Evolutionary conservation across 1,284 basidiomycete species (phyloP).

Genomic region (Apiotrichum gamsii): DNA sequence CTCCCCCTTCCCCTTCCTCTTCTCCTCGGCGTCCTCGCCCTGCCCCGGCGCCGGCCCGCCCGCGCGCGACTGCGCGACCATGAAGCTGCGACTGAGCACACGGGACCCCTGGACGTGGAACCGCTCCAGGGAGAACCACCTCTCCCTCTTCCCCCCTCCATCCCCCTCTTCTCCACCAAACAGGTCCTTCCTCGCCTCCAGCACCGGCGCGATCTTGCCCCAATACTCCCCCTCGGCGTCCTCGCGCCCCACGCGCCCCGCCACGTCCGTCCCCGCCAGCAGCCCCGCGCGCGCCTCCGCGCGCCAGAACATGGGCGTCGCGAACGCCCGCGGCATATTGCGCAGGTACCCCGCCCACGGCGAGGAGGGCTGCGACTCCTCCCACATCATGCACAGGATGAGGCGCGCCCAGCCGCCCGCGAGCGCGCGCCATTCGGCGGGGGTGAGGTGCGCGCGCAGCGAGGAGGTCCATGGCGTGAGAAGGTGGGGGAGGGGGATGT

Average conservation of each 20-base stretch:
- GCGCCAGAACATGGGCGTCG: slow-evolving; percentile 93
- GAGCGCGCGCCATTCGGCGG: slow-evolving; percentile 59
- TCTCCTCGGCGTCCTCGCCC: slow-evolving; percentile 44
- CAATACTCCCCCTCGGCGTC: slow-evolving; percentile 74
- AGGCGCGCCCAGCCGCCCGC: slow-evolving; percentile 76
- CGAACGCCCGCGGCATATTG: slow-evolving; percentile 64
- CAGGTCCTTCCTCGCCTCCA: slow-evolving; percentile 61
- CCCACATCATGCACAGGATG: slow-evolving; percentile 95
- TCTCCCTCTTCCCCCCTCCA: too few species aligned
- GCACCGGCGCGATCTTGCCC: slow-evolving; percentile 52
- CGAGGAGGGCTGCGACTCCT: slow-evolving; percentile 57
- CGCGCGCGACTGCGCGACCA: slow-evolving; percentile 26
- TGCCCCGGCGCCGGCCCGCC: slow-evolving; percentile 23
- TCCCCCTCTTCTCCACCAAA: slow-evolving; percentile 55
- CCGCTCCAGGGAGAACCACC: slow-evolving; percentile 65
- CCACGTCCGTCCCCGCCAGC: slow-evolving; percentile 75
- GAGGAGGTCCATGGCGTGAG: slow-evolving; percentile 72
- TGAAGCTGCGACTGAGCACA: slow-evolving; percentile 69
- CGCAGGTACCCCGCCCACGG: slow-evolving; percentile 57
- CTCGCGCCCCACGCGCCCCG: slow-evolving; percentile 79
- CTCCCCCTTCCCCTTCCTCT: slow-evolving; percentile 60
- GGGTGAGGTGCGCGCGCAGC: slow-evolving; percentile 54
- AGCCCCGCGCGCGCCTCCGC: slow-evolving; percentile 61
- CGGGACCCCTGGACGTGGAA: slow-evolving; percentile 90
- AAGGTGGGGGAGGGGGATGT: slow-evolving; percentile 69